A percentile compares a stretch with the other conserved stretches of the same genome.
phyloP scores from a whole-genome alignment of 805 yeast species.

The Kazachstania martiniae region DNA sequence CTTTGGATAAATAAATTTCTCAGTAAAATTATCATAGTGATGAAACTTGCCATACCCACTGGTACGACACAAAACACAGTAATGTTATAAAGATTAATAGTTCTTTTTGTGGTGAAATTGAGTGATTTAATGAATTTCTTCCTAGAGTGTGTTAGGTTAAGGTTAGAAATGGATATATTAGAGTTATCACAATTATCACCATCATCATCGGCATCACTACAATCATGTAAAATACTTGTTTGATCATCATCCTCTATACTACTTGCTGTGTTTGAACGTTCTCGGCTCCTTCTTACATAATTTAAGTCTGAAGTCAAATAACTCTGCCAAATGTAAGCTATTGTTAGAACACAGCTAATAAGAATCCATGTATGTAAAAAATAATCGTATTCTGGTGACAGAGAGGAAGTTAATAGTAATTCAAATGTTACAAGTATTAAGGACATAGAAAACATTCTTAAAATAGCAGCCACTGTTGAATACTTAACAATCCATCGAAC shows the following conservation, averaged over 20 bases:
- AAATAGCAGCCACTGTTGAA: conserved; percentile 77
- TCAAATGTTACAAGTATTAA: conserved; percentile 60
- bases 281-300: conserved; percentile 16
- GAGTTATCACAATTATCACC: background rate
- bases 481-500: conserved; percentile 90
- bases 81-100: conserved; percentile 78
- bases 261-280: conserved; percentile 3
- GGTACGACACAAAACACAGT: conserved; percentile 98
- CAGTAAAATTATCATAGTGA: conserved; percentile 79
- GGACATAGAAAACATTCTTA: conserved; percentile 77
- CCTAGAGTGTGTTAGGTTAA: conserved; percentile 1
- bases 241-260: no score
- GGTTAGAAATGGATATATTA: no score
- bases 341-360: conserved; percentile 75
- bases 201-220: no score
- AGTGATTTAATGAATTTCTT: conserved; percentile 17
- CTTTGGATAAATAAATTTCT: conserved; percentile 67
- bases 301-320: conserved; percentile 74
- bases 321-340: conserved; percentile 73
- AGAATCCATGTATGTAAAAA: conserved; percentile 85
- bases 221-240: no score
- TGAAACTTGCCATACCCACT: conserved; percentile 85
- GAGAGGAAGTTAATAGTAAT: conserved; percentile 52
- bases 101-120: conserved; percentile 33
- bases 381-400: conserved; percentile 62